Evolutionary conservation across 176 grass and related monocot genomes (phyloP).

Genomic region (Oryza meridionalis): DNA sequence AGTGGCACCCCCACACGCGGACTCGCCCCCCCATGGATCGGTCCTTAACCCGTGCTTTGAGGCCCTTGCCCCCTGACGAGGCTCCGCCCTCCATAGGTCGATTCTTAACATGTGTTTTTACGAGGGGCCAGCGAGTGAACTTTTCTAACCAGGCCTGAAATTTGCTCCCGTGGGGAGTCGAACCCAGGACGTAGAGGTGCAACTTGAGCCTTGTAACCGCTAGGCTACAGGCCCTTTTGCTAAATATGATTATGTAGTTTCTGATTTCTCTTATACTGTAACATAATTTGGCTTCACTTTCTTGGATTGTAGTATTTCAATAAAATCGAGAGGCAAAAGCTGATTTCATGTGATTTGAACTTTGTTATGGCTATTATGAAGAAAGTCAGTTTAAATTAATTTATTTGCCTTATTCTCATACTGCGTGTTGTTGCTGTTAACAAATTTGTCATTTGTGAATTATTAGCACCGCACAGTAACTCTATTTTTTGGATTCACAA

Average conservation of each 20-base stretch:
- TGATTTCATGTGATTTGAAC: not conserved
- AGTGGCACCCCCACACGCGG: no score
- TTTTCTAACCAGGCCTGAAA: no score
- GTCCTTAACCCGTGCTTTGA: no score
- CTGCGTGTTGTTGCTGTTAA: not conserved
- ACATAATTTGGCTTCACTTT: not conserved
- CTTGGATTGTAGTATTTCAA: not conserved
- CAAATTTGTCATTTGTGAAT: conserved; percentile 3
- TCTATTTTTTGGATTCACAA: not conserved
- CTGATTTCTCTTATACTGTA: not conserved
- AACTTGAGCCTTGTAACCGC: no score
- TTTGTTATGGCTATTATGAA: not conserved
- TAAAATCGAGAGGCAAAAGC: not conserved
- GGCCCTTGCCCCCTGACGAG: no score
- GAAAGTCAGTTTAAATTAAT: not conserved
- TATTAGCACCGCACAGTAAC: not conserved
- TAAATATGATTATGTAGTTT: not conserved
- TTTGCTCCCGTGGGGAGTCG: no score
- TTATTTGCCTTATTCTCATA: conserved; percentile 5
- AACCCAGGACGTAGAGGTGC: no score
- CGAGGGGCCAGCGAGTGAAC: no score
- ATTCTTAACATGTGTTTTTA: no score
- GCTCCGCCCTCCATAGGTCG: no score
- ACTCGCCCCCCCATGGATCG: no score
- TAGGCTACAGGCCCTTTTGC: no score